Percentiles rank a stretch among this genome's conserved stretches.
Conservation (phyloP, 805 yeast species). For the Wickerhamiella lipophila region DNA sequence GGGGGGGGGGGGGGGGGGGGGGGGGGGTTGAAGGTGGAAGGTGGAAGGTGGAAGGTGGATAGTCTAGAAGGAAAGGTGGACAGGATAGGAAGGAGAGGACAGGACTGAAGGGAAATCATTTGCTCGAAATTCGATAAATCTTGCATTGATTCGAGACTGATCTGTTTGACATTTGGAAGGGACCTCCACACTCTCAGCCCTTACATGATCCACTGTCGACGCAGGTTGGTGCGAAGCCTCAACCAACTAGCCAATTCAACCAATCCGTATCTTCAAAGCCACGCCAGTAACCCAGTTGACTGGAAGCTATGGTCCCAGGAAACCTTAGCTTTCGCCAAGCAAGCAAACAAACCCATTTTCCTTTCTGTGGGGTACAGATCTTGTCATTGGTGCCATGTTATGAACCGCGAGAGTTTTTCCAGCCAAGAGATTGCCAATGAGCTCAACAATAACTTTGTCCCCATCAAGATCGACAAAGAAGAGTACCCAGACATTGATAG, state of each 20-base stretch:
- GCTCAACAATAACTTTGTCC: conserved; percentile 27
- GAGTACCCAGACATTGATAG: conserved; percentile 32
- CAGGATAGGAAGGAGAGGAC: no score
- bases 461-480: conserved; percentile 30
- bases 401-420: conserved; percentile 28
- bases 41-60: no score
- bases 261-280: conserved; percentile 24
- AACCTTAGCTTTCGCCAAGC: conserved; percentile 25
- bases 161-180: no score
- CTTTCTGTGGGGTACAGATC: conserved; percentile 30
- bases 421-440: conserved; percentile 22
- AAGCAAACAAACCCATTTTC: conserved; percentile 28
- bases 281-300: conserved; percentile 26
- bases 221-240: not conserved
- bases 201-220: not conserved
- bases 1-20: no score
- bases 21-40: no score
- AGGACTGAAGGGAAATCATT: no score
- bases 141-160: no score
- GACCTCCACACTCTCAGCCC: no score
- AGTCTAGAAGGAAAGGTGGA: no score
- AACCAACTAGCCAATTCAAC: conserved; percentile 11
- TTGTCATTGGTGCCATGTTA: conserved; percentile 32
- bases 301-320: conserved; percentile 30
- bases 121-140: no score